phyloP scores from a whole-genome alignment of 495 filamentous ascomycete species.

The Rhypophila decipiens region DNA sequence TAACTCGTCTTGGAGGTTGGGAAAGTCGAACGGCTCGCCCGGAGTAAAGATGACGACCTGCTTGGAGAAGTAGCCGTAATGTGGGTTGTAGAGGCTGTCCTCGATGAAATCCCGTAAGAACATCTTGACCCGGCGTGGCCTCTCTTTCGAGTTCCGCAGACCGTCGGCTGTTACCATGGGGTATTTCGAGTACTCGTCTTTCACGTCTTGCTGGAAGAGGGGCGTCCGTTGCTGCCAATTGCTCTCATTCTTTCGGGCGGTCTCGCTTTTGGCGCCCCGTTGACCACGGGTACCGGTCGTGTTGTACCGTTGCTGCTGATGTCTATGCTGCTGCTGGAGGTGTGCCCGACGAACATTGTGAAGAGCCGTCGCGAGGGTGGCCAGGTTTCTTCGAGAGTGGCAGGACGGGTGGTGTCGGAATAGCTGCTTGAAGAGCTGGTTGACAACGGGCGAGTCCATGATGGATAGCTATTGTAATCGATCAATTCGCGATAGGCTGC shows the following conservation, averaged over 20 bases:
- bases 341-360: conserved; percentile 27
- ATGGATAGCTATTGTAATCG: too few species aligned
- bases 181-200: conserved; percentile 69
- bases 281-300: conserved; percentile 14
- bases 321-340: conserved; percentile 19
- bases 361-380: conserved; percentile 32
- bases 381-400: conserved; percentile 48
- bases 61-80: conserved; percentile 98
- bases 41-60: conserved; percentile 94
- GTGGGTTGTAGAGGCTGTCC: conserved; percentile 92
- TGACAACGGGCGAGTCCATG: conserved; percentile 84
- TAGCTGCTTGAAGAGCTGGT: conserved; percentile 74
- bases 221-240: conserved; percentile 78
- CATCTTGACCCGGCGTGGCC: conserved; percentile 92
- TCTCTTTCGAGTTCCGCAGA: conserved; percentile 60
- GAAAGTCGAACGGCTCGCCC: conserved; percentile 90
- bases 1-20: conserved; percentile 67
- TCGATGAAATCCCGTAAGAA: conserved; percentile 95
- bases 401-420: conserved; percentile 72
- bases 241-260: conserved; percentile 40
- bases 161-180: conserved; percentile 79
- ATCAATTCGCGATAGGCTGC: too few species aligned
- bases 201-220: conserved; percentile 64
- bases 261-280: conserved; percentile 11
- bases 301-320: conserved; percentile 11